A percentile compares a stretch with the other conserved stretches of the same genome.
Conservation (phyloP, 75 land plant genomes). For the Pinus albicaulis region DNA sequence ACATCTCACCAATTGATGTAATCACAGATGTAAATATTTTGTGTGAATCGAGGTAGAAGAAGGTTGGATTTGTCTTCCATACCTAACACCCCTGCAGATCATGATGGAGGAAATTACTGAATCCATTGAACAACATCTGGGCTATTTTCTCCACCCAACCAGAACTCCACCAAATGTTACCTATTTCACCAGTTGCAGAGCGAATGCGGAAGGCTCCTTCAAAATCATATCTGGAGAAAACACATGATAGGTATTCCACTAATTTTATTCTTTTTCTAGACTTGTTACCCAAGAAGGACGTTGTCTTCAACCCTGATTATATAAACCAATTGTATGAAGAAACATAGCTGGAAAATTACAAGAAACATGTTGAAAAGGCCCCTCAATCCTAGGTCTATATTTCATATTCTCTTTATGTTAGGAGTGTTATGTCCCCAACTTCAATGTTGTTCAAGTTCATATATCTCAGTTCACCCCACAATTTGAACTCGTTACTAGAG, state of each 20-base stretch:
- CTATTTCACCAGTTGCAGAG: constrained; percentile 19
- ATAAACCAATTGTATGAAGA: constrained; percentile 35
- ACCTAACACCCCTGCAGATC: constrained; percentile 18
- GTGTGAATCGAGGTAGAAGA: neutral
- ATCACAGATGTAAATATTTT: no score
- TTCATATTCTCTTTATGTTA: constrained; percentile 31
- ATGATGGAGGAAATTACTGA: constrained; percentile 31
- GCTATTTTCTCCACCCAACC: no score
- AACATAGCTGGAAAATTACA: constrained; percentile 28
- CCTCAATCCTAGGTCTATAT: constrained; percentile 34
- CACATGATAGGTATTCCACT: no score
- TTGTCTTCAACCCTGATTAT: no score
- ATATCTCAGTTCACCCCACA: constrained; percentile 7
- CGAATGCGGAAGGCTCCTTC: no score
- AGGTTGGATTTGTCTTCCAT: no score
- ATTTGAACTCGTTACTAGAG: constrained; percentile 17
- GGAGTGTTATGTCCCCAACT: constrained; percentile 44
- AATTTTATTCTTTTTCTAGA: no score
- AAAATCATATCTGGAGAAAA: no score
- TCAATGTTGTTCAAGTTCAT: constrained; percentile 38
- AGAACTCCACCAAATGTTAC: no score
- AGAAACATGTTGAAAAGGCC: constrained; percentile 22
- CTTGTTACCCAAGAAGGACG: no score
- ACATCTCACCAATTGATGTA: no score
- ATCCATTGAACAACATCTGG: constrained; percentile 25